phyloP scores from a whole-genome alignment of 2,329 filamentous ascomycete species.

The Pseudogymnoascus sp. region DNA sequence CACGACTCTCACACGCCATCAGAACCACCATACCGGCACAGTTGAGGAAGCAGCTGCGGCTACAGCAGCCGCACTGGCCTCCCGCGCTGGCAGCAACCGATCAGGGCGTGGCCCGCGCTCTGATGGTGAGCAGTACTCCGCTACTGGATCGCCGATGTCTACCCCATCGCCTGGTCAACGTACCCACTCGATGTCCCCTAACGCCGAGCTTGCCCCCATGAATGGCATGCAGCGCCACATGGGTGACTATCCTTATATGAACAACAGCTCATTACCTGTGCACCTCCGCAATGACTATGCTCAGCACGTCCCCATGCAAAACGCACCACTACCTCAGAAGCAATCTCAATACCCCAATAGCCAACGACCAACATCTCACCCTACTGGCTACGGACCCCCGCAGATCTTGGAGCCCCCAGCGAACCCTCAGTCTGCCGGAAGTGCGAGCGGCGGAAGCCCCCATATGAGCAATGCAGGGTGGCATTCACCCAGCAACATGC shows the following conservation, averaged over 20 bases:
- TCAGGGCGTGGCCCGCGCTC: conserved; percentile 49
- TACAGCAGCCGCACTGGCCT: conserved; percentile 75
- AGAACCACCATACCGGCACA: conserved; percentile 91
- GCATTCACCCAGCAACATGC: conserved; percentile 60
- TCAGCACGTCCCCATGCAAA: conserved; percentile 41
- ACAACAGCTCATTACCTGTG: conserved; percentile 69
- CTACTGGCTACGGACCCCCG: conserved; percentile 71
- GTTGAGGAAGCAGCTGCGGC: conserved; percentile 88
- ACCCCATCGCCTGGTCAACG: conserved; percentile 73
- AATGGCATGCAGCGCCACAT: conserved; percentile 52
- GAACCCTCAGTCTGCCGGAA: conserved; percentile 59
- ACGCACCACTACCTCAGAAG: conserved; percentile 52
- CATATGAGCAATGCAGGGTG: conserved; percentile 69
- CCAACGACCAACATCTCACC: conserved; percentile 71
- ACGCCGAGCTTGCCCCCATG: conserved; percentile 62
- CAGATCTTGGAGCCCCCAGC: conserved; percentile 68
- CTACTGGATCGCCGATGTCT: conserved; percentile 64
- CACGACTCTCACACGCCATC: conserved; percentile 89
- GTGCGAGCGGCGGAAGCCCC: conserved; percentile 66
- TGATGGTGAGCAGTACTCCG: conserved; percentile 63
- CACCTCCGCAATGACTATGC: conserved; percentile 64
- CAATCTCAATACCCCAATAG: not conserved
- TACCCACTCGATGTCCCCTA: conserved; percentile 70
- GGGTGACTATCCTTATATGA: conserved; percentile 63
- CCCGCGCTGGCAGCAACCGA: conserved; percentile 28